A percentile compares a stretch with the other conserved stretches of the same genome.
phyloP scores from a whole-genome alignment of 192 early-diverging fungal species.

The Pilobolus umbonatus region DNA sequence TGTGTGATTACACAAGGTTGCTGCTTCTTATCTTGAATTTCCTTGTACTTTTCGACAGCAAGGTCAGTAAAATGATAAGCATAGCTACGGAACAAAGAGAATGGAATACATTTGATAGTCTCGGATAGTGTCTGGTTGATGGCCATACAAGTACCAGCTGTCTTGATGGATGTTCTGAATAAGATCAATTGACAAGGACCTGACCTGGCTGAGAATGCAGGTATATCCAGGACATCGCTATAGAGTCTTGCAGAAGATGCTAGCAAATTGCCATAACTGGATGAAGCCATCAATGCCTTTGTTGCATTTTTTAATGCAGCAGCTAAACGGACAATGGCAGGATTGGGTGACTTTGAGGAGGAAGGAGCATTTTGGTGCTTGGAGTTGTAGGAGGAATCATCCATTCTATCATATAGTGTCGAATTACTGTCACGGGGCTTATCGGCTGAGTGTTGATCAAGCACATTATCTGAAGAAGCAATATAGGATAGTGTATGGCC shows the following conservation, averaged over 20 bases:
- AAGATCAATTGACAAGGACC: conserved; percentile 28
- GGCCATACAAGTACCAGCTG: conserved; percentile 20
- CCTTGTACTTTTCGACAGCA: conserved; percentile 11
- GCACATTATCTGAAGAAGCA: too few species aligned
- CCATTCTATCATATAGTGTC: too few species aligned
- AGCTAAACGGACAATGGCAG: conserved; percentile 2
- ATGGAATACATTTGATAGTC: conserved; percentile 24
- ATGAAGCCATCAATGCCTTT: conserved; percentile 1
- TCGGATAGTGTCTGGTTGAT: conserved; percentile 23
- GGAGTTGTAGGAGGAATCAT: too few species aligned
- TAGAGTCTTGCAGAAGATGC: conserved; percentile 19
- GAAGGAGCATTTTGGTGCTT: too few species aligned
- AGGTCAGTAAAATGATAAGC: conserved; percentile 15
- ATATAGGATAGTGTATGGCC: conserved; percentile 7
- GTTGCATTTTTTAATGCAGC: conserved; percentile 13
- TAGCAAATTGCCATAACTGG: conserved; percentile 16
- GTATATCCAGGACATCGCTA: conserved; percentile 21
- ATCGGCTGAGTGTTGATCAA: too few species aligned
- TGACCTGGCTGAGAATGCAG: conserved; percentile 23
- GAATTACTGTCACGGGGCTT: too few species aligned
- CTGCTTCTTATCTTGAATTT: background rate
- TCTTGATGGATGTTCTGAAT: conserved; percentile 21
- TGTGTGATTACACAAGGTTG: background rate
- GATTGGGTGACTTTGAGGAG: too few species aligned
- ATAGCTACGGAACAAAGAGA: conserved; percentile 11